Evolutionary conservation across 2,329 filamentous ascomycete species (phyloP), one percentile per base, ranked within the genome.

Genomic region (Thyridium curvatum): DNA sequence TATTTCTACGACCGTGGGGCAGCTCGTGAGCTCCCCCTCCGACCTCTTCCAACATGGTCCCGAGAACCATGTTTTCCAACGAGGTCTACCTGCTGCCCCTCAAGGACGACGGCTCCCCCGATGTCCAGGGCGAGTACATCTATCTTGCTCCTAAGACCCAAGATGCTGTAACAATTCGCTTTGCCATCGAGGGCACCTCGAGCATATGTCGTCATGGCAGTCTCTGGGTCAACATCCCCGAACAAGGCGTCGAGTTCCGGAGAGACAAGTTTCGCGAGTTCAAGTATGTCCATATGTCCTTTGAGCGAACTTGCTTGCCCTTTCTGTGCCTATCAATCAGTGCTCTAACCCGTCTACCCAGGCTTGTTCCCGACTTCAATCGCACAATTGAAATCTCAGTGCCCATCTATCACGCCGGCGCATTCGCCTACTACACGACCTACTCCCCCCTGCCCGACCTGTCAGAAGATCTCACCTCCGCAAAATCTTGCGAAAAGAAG

Each of bases 201-300:
- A 95, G 91, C 45, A 93, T 98, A 69, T 96, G 90, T 62, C 80
- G 89, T 50, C 74, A 95, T 64, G 93, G 94, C 43, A 96, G 86
- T 57, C 73, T 98, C 46, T 98, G 93, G 91, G 84, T 95, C 55
- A 98, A 98, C 61, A 86, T 97, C 44, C 93, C 93, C 8, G 77
- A 83, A 44, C 72, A 82, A 52, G 89, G 83, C 42, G 68, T 79
- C 36, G 67, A 79, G 32, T 98, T 97, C 57, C 75, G 79, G 47
- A 82, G 93, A 51, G 74, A 84, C 53, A 74, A 75, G 28, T 98
- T 94, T 61, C 79, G 81, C 53, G 84, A 95, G 65, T 94, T 85
- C 75, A 91, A 87, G 91, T 96, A 72, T 60, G 82, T 60, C 29
- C 17, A 35, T 30, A 26, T 28, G 14, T 15, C 18, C 18, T 18